A percentile compares a stretch with the other conserved stretches of the same genome.
These are phyloP conservation scores for Ophiognomonia clavigignenti-juglandacearum DNA, from an alignment of 2,329 filamentous ascomycete species.

Conservation along the genomic window DNA sequence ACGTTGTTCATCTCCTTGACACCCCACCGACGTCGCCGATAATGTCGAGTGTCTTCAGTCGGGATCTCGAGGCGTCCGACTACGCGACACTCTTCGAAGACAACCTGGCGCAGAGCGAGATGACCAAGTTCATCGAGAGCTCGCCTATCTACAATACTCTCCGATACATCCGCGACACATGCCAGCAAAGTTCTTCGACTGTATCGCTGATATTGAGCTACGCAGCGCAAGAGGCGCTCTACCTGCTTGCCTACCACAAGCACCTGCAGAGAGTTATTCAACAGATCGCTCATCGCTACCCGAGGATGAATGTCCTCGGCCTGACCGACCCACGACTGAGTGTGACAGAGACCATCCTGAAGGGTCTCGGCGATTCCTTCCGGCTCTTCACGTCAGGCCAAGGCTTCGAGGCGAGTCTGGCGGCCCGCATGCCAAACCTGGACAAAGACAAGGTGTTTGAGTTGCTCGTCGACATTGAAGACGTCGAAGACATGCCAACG, in stretches of 20 bases:
- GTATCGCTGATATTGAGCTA: conserved; percentile 21
- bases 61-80: too few relatives aligned
- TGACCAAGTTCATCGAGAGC: conserved; percentile 26
- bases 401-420: conserved; percentile 18
- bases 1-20: neutral
- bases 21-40: conserved; percentile 14
- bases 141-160: conserved; percentile 29
- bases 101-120: too few relatives aligned
- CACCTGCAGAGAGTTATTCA: conserved; percentile 29
- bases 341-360: conserved; percentile 27
- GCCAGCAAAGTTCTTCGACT: conserved; percentile 20
- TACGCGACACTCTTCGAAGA: too few relatives aligned
- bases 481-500: conserved; percentile 14
- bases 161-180: conserved; percentile 23
- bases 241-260: conserved; percentile 25
- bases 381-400: conserved; percentile 24
- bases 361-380: conserved; percentile 27
- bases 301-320: conserved; percentile 34
- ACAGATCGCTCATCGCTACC: conserved; percentile 35
- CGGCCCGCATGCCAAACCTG: conserved; percentile 12
- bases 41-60: too few relatives aligned
- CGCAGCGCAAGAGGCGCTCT: conserved; percentile 27
- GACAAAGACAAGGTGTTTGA: conserved; percentile 16
- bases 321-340: conserved; percentile 27
- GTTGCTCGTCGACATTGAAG: conserved; percentile 20